Evolutionary conservation across 2,329 filamentous ascomycete species (phyloP), one percentile per base, ranked within the genome.

Genomic region (Rhynchosporium secalis): DNA sequence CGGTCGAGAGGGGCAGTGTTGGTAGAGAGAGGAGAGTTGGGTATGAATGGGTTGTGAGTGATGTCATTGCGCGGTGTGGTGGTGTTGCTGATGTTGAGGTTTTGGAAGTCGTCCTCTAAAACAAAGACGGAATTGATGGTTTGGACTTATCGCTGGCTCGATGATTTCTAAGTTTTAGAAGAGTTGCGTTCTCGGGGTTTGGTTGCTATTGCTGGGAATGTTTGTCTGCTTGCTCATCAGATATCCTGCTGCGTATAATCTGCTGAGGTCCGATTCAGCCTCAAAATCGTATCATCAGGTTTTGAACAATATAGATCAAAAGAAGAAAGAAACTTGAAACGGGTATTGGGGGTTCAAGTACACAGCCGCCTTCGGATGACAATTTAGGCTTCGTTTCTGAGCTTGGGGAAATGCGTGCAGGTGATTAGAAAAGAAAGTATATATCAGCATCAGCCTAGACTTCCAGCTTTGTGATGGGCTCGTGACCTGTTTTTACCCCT

Each of bases 1-100:
- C 65, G 12, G 51, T 28, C 58, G 62, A 56, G 54, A 61, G 56
- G 51, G 55, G 63, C 28, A 20, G 29, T 55, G 12, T 31, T 20
- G 20, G 20, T 47, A n/a, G 36, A 46, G 47, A 51, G 46, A 41
- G 38, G 59, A 29, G 20, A 29, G 40, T 41, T 40, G 33, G 31
- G 46, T 46, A 26, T 36, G 28, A 29, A 29, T 29, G 46, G 12
- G 46, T 8, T 40, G 49, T 36, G 33, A 54, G 20, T 10, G 54
- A 33, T 15, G 60, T 38, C 55, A 61, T 20, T 59, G 20, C 43
- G 36, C 28, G 28, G 2, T 28, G 52, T n/a, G 47, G n/a, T 43
- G 10, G 2, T 49, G 10, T 4, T 15, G 20, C 8, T n/a, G 57
- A 10, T 36, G 36, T 3, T 46, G n/a, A 8, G 10, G 31, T 36